Evolutionary conservation across 2,329 filamentous ascomycete genomes (phyloP), one percentile per base, ranked within the genome.

Genomic region (Sarocladium kiliense): DNA sequence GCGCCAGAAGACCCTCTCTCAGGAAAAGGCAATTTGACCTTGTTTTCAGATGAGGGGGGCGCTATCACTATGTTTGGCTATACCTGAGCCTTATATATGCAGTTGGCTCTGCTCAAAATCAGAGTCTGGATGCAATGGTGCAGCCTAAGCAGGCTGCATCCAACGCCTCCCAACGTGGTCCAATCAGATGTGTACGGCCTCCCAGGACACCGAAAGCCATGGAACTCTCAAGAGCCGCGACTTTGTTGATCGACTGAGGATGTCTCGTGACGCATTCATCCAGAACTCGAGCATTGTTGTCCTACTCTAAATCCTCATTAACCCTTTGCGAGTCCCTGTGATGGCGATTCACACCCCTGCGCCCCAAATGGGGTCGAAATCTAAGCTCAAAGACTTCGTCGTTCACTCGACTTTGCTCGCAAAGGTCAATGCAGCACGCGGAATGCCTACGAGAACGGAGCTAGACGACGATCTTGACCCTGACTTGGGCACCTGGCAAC

Each of bases 151-250:
- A 9, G 25, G 44, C 21, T 49, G 44, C 44, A 30, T 49, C 21
- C 18, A 23, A 44, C 18, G 18, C 7, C 5, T 14, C 3, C 7
- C 41, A n/a, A 32, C 44, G 44, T 49, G 44, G 44, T n/a, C 44
- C 44, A 49, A 49, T 49, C 44, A 49, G 11, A 49, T 49, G 44
- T 49, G 44, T n/a, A 49, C 44, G 44, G 44, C 44, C 44, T 5
- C 44, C 44, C 41, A 44, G 25, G n/a, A 21, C 19, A 18, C 25
- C 41, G 37, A 41, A 44, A 6, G 18, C 21, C 7, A 25, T 19
- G 10, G 41, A 44, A 32, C 3, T 45, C 5, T 19, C 25, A 6
- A 3, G 10, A 26, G 21, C 7, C 16, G 7, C 21, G 18, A 21
- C 19, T 4, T 11, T 21, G 41, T 39, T 16, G 12, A 10, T 3